A percentile compares a stretch with the other conserved stretches of the same genome.
phyloP scores from a whole-genome alignment of 768 basidiomycete genomes.

The Boletus eberwhitei region DNA sequence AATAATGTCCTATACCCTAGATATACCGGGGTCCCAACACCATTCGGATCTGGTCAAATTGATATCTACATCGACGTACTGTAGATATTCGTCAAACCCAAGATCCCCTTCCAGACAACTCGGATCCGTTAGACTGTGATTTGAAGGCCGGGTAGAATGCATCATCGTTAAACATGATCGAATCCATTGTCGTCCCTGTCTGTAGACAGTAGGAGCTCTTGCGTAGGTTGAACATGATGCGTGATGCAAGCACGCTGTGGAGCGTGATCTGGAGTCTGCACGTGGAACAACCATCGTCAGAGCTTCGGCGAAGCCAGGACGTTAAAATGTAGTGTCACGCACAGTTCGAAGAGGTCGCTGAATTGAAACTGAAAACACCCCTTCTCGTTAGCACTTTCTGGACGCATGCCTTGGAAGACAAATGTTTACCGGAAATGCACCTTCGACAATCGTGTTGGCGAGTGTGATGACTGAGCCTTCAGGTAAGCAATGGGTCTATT shows the following conservation, averaged over 20 bases:
- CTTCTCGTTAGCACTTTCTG: neutral
- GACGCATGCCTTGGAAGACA: neutral
- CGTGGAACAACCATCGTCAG: neutral
- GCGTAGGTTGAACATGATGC: conserved; percentile 15
- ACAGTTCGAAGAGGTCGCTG: conserved; percentile 4
- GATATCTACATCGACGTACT: neutral
- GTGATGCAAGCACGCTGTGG: conserved; percentile 9
- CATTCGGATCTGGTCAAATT: neutral
- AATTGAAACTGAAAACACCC: neutral
- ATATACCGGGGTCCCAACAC: neutral
- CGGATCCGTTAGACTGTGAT: neutral
- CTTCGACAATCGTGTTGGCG: conserved; percentile 8
- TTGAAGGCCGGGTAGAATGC: neutral
- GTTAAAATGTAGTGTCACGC: neutral
- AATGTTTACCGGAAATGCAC: conserved; percentile 7
- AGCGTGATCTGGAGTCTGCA: conserved; percentile 2
- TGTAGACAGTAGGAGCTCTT: neutral
- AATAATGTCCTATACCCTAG: neutral
- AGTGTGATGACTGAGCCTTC: conserved; percentile 11
- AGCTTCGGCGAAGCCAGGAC: neutral
- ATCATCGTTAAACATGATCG: neutral
- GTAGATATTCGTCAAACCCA: neutral
- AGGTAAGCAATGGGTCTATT: neutral
- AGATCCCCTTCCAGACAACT: neutral
- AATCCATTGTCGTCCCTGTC: neutral